Conservation (phyloP, 257 asterid species). For the Ophiorrhiza pumila region DNA sequence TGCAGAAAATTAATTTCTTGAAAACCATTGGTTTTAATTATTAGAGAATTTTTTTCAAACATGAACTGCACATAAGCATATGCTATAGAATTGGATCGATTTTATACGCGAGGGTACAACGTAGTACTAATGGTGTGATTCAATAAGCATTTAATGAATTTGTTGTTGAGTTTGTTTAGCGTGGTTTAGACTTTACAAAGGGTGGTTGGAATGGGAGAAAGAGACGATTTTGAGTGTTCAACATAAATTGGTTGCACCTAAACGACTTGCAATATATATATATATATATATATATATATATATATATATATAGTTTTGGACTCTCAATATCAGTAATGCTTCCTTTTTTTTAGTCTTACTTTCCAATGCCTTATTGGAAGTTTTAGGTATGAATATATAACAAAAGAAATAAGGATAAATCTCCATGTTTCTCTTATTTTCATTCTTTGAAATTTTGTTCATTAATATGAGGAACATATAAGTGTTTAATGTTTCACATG, state of each 20-base stretch:
- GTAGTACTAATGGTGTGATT: not conserved
- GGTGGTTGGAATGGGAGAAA: conserved; percentile 31
- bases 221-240: conserved; percentile 28
- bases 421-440: not conserved
- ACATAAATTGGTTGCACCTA: conserved; percentile 28
- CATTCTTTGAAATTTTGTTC: no score
- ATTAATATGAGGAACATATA: no score
- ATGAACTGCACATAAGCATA: no score
- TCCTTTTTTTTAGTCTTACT: not conserved
- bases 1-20: conserved; percentile 28
- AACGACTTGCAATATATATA: not conserved
- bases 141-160: not conserved
- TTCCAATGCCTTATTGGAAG: not conserved
- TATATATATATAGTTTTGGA: not conserved
- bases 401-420: not conserved
- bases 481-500: no score
- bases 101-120: not conserved
- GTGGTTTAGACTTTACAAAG: conserved; percentile 22
- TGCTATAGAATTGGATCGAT: not conserved
- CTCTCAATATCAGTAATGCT: not conserved
- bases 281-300: no score
- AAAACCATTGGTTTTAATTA: conserved; percentile 23
- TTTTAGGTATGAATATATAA: not conserved
- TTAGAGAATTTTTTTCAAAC: not conserved
- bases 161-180: conserved; percentile 31